Conservation (phyloP, 2,329 filamentous ascomycete species). For the Alternaria sp. region DNA sequence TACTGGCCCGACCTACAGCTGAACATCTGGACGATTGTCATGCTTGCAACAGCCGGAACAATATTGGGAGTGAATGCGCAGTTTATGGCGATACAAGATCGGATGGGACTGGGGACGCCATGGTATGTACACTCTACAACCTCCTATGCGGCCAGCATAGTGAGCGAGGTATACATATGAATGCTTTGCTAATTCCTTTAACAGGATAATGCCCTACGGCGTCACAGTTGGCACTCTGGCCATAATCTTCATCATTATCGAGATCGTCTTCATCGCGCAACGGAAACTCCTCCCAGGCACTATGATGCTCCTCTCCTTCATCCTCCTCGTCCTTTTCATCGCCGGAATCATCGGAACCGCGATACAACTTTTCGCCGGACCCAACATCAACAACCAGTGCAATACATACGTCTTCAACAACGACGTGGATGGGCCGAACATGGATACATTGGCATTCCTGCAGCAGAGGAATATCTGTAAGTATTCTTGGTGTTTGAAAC, state of each 20-base stretch:
- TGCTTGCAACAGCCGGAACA: constrained; percentile 63
- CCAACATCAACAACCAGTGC: constrained; percentile 65
- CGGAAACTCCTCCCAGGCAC: constrained; percentile 64
- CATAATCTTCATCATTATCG: constrained; percentile 64
- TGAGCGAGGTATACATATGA: neutral
- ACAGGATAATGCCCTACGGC: constrained; percentile 70
- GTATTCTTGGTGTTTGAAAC: constrained; percentile 19
- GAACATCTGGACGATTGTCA: constrained; percentile 69
- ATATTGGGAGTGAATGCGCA: constrained; percentile 66
- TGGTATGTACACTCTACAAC: constrained; percentile 55
- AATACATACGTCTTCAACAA: constrained; percentile 61
- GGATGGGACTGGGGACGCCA: constrained; percentile 62
- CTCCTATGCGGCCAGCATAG: neutral
- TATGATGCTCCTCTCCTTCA: constrained; percentile 66
- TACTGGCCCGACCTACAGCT: constrained; percentile 70
- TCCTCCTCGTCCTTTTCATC: constrained; percentile 67
- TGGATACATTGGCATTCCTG: constrained; percentile 66
- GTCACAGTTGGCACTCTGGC: constrained; percentile 63
- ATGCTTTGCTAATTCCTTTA: neutral
- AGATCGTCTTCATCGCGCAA: constrained; percentile 63
- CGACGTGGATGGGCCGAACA: constrained; percentile 54
- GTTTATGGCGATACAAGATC: constrained; percentile 65
- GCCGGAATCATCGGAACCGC: constrained; percentile 68
- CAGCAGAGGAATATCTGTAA: constrained; percentile 68
- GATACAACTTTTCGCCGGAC: constrained; percentile 65